phyloP scores from a whole-genome alignment of 139 green algal genomes.

The Haematococcus sp. region DNA sequence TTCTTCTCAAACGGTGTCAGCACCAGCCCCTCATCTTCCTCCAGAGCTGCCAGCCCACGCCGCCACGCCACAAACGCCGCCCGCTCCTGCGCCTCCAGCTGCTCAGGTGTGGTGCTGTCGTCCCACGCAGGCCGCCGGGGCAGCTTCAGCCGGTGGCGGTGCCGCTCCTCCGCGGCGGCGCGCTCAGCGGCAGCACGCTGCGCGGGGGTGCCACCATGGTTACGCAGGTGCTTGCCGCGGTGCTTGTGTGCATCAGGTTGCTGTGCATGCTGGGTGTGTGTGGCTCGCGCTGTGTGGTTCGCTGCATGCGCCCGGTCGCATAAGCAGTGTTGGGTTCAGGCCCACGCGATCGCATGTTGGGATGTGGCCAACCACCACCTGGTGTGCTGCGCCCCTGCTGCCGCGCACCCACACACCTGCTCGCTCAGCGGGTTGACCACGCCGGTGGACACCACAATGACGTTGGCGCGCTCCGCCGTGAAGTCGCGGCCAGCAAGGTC shows the following conservation, averaged over 20 bases:
- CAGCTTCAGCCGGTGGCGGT: slow-evolving; percentile 50
- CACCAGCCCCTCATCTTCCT: slow-evolving; percentile 85
- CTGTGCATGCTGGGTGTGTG: too few species aligned
- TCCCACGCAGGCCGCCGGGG: slow-evolving; percentile 83
- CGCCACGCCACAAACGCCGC: slow-evolving; percentile 89
- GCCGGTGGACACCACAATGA: slow-evolving; percentile 62
- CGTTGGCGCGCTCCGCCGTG: slow-evolving; percentile 65
- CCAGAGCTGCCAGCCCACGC: slow-evolving; percentile 61
- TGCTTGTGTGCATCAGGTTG: too few species aligned
- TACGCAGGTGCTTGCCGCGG: background rate
- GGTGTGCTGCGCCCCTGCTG: too few species aligned
- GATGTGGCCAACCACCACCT: too few species aligned
- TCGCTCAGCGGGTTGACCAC: slow-evolving; percentile 30
- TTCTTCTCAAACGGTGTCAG: slow-evolving; percentile 99
- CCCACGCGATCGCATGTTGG: too few species aligned
- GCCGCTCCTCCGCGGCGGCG: slow-evolving; percentile 40
- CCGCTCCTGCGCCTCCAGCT: slow-evolving; percentile 75
- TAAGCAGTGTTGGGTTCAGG: too few species aligned
- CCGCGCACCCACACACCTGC: slow-evolving; percentile 16
- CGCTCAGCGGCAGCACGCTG: slow-evolving; percentile 40
- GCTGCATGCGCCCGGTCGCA: too few species aligned
- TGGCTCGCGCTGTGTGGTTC: too few species aligned
- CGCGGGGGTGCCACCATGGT: background rate
- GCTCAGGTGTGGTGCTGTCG: slow-evolving; percentile 61
- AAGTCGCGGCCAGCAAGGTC: slow-evolving; percentile 88